These are phyloP conservation scores for Trichosporon coremiiforme DNA, from an alignment of 1,284 basidiomycete genomes.

Conservation along the genomic window DNA sequence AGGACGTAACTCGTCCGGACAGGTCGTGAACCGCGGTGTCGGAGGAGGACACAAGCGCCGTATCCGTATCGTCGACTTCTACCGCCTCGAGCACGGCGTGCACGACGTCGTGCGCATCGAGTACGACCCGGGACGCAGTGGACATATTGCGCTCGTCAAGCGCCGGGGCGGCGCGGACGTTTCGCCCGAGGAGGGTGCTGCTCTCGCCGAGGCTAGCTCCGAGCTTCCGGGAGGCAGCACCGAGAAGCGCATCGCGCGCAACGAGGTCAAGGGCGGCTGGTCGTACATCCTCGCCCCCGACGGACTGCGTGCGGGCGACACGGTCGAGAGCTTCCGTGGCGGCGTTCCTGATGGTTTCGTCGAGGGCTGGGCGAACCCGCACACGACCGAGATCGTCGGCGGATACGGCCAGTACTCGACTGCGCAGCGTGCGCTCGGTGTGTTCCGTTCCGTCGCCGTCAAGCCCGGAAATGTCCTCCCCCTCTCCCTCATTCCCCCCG, in stretches of 20 bases:
- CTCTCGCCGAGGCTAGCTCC: constrained; percentile 37
- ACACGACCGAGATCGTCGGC: constrained; percentile 52
- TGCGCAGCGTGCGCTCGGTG: constrained; percentile 66
- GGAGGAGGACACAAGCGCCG: constrained; percentile 91
- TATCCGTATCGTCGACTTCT: constrained; percentile 85
- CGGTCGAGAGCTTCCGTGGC: constrained; percentile 80
- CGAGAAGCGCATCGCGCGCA: constrained; percentile 28
- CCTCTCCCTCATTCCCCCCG: constrained; percentile 84
- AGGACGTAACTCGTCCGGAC: constrained; percentile 79
- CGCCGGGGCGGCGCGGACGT: constrained; percentile 39
- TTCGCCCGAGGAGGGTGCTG: constrained; percentile 36
- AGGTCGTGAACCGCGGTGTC: constrained; percentile 82
- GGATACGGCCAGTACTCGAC: constrained; percentile 54
- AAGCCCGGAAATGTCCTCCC: constrained; percentile 93
- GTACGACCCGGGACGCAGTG: constrained; percentile 91
- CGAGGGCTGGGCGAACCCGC: constrained; percentile 63
- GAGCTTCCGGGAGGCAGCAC: constrained; percentile 27
- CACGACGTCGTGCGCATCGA: constrained; percentile 92
- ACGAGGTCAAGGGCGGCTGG: constrained; percentile 54
- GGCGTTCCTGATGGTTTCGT: constrained; percentile 78
- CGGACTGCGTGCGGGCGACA: constrained; percentile 82
- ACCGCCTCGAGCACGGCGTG: constrained; percentile 71
- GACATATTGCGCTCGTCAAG: constrained; percentile 84
- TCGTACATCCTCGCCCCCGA: constrained; percentile 93
- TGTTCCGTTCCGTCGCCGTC: constrained; percentile 80